phyloP scores from a whole-genome alignment of 2,329 filamentous ascomycete genomes.

The Apiospora aurea region DNA sequence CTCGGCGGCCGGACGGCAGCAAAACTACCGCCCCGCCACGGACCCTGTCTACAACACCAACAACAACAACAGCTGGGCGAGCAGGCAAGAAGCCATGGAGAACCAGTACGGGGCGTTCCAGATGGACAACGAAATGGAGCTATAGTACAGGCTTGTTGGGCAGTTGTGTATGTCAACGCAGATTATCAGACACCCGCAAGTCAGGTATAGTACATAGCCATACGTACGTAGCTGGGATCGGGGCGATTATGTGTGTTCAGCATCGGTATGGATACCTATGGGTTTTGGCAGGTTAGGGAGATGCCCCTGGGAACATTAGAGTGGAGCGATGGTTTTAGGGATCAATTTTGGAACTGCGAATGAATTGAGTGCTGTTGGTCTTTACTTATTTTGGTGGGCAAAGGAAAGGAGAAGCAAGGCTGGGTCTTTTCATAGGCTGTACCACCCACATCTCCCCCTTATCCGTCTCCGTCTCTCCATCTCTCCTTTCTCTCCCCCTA shows the following conservation, averaged over 20 bases:
- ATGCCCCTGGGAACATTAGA: neutral
- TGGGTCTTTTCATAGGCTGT: constrained; percentile 7
- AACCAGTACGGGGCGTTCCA: constrained; percentile 72
- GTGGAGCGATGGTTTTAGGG: constrained; percentile 1
- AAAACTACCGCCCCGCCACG: constrained; percentile 61
- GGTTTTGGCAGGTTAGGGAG: neutral
- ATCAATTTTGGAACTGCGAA: constrained; percentile 3
- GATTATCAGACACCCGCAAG: neutral
- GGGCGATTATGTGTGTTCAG: neutral
- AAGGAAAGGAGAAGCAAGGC: neutral
- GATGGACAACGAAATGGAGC: constrained; percentile 47
- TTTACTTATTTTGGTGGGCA: neutral
- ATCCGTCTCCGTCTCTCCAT: neutral
- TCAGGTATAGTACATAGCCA: constrained; percentile 9
- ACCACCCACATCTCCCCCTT: neutral
- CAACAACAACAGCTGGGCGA: constrained; percentile 50
- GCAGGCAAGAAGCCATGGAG: constrained; percentile 67
- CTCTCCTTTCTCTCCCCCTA: neutral
- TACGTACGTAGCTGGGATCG: neutral
- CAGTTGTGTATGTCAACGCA: neutral
- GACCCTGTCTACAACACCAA: constrained; percentile 71
- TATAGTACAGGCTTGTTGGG: constrained; percentile 24
- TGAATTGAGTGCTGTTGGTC: neutral
- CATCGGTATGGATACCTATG: neutral
- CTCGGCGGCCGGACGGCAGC: constrained; percentile 44